Conservation (phyloP, 164 flowering plant species). For the Piper betle region DNA sequence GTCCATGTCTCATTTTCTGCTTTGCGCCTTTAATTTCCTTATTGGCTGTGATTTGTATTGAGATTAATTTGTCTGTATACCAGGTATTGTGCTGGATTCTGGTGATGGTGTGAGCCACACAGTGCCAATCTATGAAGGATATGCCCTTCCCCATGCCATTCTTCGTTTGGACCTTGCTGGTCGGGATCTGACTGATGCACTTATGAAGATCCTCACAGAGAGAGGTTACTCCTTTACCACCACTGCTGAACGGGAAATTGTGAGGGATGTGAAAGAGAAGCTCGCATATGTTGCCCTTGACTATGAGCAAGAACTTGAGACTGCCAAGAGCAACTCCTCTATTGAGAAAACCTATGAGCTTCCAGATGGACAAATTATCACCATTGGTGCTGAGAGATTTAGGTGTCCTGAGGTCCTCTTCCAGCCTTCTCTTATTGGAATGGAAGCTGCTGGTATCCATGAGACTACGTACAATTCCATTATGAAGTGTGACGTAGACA, state of each 20-base stretch:
- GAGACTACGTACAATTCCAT: conserved; percentile 31
- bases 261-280: conserved; percentile 58
- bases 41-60: neutral
- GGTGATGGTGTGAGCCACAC: conserved; percentile 38
- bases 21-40: neutral
- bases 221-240: conserved; percentile 26
- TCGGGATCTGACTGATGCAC: conserved; percentile 24
- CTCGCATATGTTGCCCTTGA: conserved; percentile 26
- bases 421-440: conserved; percentile 34
- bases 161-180: conserved; percentile 30
- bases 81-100: conserved; percentile 32
- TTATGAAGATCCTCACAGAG: conserved; percentile 22
- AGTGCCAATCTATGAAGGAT: conserved; percentile 30
- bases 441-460: conserved; percentile 33
- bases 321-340: conserved; percentile 20
- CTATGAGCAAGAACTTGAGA: conserved; percentile 24
- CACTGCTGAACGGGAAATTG: conserved; percentile 31
- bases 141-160: conserved; percentile 33
- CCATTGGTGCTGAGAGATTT: conserved; percentile 30
- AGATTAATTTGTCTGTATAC: conserved; percentile 1
- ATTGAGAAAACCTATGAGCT: conserved; percentile 27
- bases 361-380: conserved; percentile 26
- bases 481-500: conserved; percentile 32
- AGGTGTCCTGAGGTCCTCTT: conserved; percentile 31
- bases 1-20: conserved; percentile 4